These are phyloP conservation scores for Saccharomyces hybrid DNA, from an alignment of 1,139 yeast species.

Conservation along the genomic window DNA sequence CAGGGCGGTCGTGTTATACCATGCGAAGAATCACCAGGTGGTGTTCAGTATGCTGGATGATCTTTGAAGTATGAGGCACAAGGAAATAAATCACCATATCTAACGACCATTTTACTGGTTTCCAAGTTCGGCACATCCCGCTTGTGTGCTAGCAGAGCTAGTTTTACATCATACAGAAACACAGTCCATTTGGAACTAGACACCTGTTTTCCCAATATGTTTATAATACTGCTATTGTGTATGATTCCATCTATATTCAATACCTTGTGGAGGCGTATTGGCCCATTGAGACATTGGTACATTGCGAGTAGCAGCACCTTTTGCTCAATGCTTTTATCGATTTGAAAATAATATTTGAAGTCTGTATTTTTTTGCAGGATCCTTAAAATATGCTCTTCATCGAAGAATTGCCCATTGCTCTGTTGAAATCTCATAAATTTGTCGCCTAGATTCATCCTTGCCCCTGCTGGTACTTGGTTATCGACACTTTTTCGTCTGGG, in stretches of 20 bases:
- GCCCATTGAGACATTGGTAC: neutral
- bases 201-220: neutral
- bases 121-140: neutral
- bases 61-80: neutral
- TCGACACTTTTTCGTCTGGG: neutral
- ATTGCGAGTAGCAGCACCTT: neutral
- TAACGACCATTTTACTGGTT: neutral
- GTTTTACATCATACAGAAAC: neutral
- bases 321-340: neutral
- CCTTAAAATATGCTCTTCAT: neutral
- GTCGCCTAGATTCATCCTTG: neutral
- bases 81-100: neutral
- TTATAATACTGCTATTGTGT: neutral
- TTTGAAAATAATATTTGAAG: neutral
- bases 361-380: neutral
- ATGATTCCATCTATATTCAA: neutral
- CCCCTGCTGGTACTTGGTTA: neutral
- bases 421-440: neutral
- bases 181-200: neutral
- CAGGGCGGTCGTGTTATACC: neutral
- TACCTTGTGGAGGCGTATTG: neutral
- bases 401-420: neutral
- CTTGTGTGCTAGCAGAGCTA: neutral
- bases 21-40: neutral
- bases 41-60: neutral